Conservation (phyloP, 179 eudicot species). For the Heliamphora pulchella region DNA sequence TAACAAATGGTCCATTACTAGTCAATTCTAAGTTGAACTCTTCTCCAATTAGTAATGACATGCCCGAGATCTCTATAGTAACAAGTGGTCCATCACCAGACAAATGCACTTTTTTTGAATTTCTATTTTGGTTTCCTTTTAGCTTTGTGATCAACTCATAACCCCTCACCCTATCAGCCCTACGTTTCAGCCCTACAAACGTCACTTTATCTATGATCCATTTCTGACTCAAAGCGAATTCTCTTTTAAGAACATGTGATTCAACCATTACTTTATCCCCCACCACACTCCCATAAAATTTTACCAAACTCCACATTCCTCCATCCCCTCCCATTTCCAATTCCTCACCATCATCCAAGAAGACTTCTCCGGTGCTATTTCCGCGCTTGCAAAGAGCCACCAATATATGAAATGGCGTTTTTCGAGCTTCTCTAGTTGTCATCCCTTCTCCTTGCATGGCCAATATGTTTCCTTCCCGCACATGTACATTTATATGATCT, state of each 20-base stretch:
- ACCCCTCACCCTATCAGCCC: conserved; percentile 14
- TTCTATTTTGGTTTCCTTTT: neutral
- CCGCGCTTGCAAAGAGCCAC: conserved; percentile 32
- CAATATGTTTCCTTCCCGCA: conserved; percentile 63
- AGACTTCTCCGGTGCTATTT: conserved; percentile 53
- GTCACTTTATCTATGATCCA: conserved; percentile 52
- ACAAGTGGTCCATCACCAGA: conserved; percentile 14
- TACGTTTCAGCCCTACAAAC: conserved; percentile 44
- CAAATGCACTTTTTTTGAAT: conserved; percentile 4
- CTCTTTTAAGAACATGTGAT: conserved; percentile 49
- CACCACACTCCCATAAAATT: conserved; percentile 28
- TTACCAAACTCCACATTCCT: conserved; percentile 51
- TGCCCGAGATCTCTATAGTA: conserved; percentile 11
- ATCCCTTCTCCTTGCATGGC: conserved; percentile 69
- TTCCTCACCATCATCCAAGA: conserved; percentile 71
- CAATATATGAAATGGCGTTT: conserved; percentile 53
- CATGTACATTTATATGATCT: conserved; percentile 61
- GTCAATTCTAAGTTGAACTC: conserved; percentile 16
- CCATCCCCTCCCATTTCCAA: conserved; percentile 40
- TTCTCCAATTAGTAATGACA: conserved; percentile 19
- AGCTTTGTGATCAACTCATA: conserved; percentile 2
- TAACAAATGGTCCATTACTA: conserved; percentile 14
- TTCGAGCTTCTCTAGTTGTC: conserved; percentile 58
- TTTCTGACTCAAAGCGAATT: conserved; percentile 42
- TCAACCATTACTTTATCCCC: conserved; percentile 19